These are phyloP conservation scores for Tolypocladium endophyticum DNA, from an alignment of 2,329 filamentous ascomycete genomes.

Conservation along the genomic window DNA sequence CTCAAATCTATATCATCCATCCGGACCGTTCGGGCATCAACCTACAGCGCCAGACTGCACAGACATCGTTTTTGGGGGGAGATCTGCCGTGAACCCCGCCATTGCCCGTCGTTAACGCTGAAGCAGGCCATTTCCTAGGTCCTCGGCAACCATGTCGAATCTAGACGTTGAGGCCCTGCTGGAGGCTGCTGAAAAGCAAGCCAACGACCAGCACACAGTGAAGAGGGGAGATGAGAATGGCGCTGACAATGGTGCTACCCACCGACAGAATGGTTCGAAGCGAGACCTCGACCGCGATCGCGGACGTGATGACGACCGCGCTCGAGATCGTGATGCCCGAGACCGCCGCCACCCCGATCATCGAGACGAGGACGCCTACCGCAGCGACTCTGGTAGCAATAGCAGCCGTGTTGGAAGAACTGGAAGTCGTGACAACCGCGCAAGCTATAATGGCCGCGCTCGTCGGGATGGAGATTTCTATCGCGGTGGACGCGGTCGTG, in stretches of 20 bases:
- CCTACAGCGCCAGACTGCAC: not conserved
- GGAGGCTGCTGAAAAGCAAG: slow-evolving; percentile 66
- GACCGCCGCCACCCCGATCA: slow-evolving; percentile 32
- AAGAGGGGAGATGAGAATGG: slow-evolving; percentile 35
- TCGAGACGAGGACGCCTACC: slow-evolving; percentile 53
- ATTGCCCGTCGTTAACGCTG: not conserved
- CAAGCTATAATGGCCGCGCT: slow-evolving; percentile 57
- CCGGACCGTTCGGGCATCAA: not conserved
- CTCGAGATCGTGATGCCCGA: slow-evolving; percentile 39
- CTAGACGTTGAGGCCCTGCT: slow-evolving; percentile 82
- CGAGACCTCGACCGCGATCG: slow-evolving; percentile 45
- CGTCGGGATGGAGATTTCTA: slow-evolving; percentile 68
- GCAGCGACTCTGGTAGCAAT: slow-evolving; percentile 68
- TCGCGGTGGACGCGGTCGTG: slow-evolving; percentile 30
- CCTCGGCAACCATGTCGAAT: slow-evolving; percentile 29
- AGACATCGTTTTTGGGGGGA: not conserved
- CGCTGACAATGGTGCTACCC: not conserved
- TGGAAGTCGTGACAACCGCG: slow-evolving; percentile 66
- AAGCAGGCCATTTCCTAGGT: slow-evolving; percentile 10
- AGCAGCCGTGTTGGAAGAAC: slow-evolving; percentile 66
- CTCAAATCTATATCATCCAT: not conserved
- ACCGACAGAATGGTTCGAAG: slow-evolving; percentile 33
- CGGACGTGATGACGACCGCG: slow-evolving; percentile 45
- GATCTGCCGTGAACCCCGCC: not conserved
- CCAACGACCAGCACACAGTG: slow-evolving; percentile 29